Evolutionary conservation across 2,329 filamentous ascomycete genomes (phyloP).

Genomic region (Colletotrichum tropicale): DNA sequence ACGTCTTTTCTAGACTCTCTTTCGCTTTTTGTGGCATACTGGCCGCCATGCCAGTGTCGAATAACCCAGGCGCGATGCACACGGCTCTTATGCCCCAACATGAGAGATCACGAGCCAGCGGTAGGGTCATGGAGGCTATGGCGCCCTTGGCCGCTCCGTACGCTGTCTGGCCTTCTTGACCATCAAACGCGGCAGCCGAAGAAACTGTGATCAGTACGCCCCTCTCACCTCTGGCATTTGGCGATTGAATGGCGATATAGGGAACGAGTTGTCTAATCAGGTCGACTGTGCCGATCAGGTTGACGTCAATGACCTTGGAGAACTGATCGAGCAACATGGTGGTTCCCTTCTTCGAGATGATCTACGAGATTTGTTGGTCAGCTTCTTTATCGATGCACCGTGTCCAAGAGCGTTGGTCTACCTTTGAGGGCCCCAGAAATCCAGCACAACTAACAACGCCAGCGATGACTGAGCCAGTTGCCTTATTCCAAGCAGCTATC

Average conservation of each 20-base stretch:
- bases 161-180: neutral
- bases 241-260: neutral
- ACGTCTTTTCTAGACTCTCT: neutral
- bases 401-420: neutral
- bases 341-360: neutral
- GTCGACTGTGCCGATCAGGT: neutral
- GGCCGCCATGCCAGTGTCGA: neutral
- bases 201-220: neutral
- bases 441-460: neutral
- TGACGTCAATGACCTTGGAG: neutral
- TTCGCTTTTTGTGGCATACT: neutral
- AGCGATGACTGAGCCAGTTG: neutral
- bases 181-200: neutral
- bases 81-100: neutral
- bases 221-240: neutral
- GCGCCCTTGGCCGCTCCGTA: neutral
- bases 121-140: neutral
- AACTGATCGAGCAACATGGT: neutral
- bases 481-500: fast-evolving
- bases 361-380: neutral
- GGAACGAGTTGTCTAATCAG: neutral
- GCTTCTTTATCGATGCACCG: neutral
- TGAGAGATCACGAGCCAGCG: neutral
- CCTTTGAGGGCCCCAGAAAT: neutral
- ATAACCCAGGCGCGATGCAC: neutral